Percentiles rank a stretch among this genome's conserved stretches.
phyloP scores from a whole-genome alignment of 768 basidiomycete species.

The Phanerochaete sordida region DNA sequence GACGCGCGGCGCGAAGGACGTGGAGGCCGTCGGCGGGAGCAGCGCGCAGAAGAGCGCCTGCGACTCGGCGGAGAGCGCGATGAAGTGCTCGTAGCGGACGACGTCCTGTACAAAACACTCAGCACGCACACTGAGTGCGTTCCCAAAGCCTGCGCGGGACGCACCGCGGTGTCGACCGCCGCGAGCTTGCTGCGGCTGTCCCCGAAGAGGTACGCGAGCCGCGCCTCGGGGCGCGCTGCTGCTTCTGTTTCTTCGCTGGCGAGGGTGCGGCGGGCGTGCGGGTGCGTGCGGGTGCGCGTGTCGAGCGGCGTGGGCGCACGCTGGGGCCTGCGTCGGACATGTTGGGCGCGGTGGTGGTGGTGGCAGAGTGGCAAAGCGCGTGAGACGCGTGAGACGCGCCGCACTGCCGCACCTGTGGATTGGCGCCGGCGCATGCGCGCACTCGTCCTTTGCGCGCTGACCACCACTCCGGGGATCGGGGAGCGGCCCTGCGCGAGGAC shows the following conservation, averaged over 20 bases:
- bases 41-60: slow-evolving; percentile 22
- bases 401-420: too few species aligned
- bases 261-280: neutral
- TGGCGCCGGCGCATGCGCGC: too few species aligned
- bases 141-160: neutral
- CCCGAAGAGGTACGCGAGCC: slow-evolving; percentile 38
- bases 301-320: slow-evolving; percentile 9
- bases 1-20: slow-evolving; percentile 14
- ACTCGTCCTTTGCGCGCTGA: too few species aligned
- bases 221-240: slow-evolving; percentile 9
- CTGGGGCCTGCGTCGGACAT: neutral
- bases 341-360: neutral
- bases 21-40: slow-evolving; percentile 28
- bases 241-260: slow-evolving; percentile 5
- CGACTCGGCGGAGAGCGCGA: slow-evolving; percentile 24
- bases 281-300: slow-evolving; percentile 9
- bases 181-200: slow-evolving; percentile 48
- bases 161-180: slow-evolving; percentile 46
- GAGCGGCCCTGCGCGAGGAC: too few species aligned
- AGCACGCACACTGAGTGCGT: too few species aligned
- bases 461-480: too few species aligned
- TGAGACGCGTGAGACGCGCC: too few species aligned
- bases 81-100: slow-evolving; percentile 20
- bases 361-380: too few species aligned
- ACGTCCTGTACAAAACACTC: slow-evolving; percentile 15